A percentile compares a stretch with the other conserved stretches of the same genome.
Conservation (phyloP, 2,329 filamentous ascomycete species). For the Drechslerella coelobrocha region DNA sequence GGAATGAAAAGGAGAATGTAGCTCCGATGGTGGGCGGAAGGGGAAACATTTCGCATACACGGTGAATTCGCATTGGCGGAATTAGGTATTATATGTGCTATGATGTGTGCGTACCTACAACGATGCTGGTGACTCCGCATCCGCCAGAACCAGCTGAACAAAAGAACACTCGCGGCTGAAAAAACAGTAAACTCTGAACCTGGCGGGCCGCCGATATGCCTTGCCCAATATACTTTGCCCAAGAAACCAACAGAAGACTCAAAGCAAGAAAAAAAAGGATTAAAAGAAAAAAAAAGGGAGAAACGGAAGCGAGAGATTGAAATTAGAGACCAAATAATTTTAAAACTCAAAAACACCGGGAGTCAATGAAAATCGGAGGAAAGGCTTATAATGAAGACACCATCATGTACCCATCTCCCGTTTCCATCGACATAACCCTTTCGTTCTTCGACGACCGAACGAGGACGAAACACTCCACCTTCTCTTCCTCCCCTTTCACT, state of each 20-base stretch:
- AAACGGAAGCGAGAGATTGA: slow-evolving; percentile 5
- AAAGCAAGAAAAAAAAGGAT: background rate
- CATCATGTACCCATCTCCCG: slow-evolving; percentile 48
- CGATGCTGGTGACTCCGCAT: background rate
- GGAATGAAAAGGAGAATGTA: background rate
- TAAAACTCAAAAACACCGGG: background rate
- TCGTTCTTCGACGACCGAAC: slow-evolving; percentile 40
- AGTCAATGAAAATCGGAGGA: slow-evolving; percentile 14
- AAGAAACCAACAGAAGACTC: background rate
- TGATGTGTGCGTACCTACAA: background rate
- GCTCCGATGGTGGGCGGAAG: background rate
- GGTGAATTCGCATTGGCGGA: slow-evolving; percentile 1
- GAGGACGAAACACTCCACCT: slow-evolving; percentile 47
- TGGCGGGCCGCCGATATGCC: background rate
- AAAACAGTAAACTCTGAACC: background rate
- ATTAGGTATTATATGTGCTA: background rate
- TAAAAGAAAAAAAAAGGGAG: slow-evolving; percentile 2
- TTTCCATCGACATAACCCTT: slow-evolving; percentile 40
- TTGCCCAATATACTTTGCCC: slow-evolving; percentile 1
- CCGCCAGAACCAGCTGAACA: background rate
- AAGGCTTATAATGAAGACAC: slow-evolving; percentile 45
- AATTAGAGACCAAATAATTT: background rate
- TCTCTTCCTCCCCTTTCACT: slow-evolving; percentile 47
- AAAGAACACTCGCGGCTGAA: background rate
- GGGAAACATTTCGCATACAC: background rate